A percentile compares a stretch with the other conserved stretches of the same genome.
Evolutionary conservation across 495 filamentous ascomycete genomes (phyloP).

Genomic region (Copromyces sp.): DNA sequence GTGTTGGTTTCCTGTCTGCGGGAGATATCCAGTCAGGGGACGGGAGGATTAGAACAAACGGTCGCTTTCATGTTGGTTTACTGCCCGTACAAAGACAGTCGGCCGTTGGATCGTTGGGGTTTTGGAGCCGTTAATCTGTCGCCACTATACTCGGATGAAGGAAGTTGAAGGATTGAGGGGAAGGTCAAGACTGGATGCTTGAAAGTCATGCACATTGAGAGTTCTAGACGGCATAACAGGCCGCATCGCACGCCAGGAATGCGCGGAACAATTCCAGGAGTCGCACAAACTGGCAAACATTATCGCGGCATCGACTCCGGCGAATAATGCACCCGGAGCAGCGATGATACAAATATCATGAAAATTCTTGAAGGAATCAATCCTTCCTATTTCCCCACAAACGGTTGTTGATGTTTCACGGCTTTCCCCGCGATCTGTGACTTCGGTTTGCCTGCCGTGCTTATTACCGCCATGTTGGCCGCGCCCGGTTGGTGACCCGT

Average conservation of each 20-base stretch:
- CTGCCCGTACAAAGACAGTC: background rate
- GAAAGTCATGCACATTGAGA: background rate
- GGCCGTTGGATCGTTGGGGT: background rate
- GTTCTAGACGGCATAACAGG: background rate
- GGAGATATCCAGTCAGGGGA: background rate
- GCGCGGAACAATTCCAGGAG: background rate
- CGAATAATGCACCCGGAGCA: background rate
- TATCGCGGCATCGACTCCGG: background rate
- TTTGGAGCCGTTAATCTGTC: background rate
- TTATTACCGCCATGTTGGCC: background rate
- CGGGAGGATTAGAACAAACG: background rate
- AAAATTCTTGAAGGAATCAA: background rate
- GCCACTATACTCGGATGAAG: background rate
- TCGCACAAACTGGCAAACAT: background rate
- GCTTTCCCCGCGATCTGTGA: background rate
- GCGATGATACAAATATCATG: background rate
- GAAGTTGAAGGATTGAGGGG: background rate
- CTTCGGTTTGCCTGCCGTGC: background rate
- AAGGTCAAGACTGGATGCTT: no score
- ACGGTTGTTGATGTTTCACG: background rate
- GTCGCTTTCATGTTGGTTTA: background rate
- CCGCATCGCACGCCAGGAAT: background rate
- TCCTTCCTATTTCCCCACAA: background rate
- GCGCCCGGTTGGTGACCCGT: background rate
- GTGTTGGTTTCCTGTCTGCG: background rate